A percentile compares a stretch with the other conserved stretches of the same genome.
phyloP scores from a whole-genome alignment of 2,329 filamentous ascomycete genomes.

The Cordyceps javanica region DNA sequence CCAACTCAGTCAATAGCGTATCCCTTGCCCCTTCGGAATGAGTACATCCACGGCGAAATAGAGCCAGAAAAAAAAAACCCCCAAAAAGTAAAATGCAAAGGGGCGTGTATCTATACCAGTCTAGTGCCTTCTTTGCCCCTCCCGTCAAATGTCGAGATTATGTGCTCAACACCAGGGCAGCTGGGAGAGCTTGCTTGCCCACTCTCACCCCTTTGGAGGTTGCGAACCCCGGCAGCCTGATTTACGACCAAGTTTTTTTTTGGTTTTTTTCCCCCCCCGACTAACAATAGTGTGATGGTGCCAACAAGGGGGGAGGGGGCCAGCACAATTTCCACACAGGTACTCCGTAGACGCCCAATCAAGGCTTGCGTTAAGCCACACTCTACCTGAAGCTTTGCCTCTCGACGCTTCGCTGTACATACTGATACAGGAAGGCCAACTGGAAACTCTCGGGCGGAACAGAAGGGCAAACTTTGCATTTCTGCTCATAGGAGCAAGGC shows the following conservation, averaged over 20 bases:
- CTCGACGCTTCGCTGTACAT: neutral
- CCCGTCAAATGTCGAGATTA: neutral
- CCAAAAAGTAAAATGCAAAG: neutral
- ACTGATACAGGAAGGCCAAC: neutral
- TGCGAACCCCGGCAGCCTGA: constrained; percentile 12
- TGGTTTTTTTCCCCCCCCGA: neutral
- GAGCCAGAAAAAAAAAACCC: neutral
- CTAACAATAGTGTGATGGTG: neutral
- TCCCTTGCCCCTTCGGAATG: neutral
- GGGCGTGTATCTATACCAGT: neutral
- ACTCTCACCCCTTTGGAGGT: neutral
- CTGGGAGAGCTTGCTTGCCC: neutral
- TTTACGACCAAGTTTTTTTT: neutral
- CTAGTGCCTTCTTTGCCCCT: no score
- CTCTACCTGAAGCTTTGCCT: neutral
- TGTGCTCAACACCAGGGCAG: neutral
- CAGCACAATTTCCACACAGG: neutral
- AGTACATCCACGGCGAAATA: neutral
- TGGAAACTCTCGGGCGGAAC: no score
- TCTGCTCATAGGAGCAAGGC: neutral
- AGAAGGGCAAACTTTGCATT: no score
- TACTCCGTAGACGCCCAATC: neutral
- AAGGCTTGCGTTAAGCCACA: constrained; percentile 1
- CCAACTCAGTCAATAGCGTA: neutral
- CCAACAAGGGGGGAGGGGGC: neutral